Percentiles rank a stretch among this genome's conserved stretches.
Conservation (phyloP, 306 rosid genomes). For the Vigna unguiculata region DNA sequence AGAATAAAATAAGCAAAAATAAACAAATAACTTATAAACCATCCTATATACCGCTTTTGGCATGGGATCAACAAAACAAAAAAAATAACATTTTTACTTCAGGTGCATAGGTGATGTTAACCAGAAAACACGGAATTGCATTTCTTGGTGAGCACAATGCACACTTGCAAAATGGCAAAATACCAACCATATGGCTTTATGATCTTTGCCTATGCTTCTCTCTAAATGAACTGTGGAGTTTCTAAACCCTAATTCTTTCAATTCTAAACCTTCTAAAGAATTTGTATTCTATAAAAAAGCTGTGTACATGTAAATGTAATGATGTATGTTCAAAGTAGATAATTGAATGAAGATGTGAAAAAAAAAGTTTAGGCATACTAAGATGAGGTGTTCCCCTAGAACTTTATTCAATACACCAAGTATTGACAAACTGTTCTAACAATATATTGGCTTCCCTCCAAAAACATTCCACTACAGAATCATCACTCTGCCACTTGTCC, state of each 20-base stretch:
- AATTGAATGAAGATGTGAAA: neutral
- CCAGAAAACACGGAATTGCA: neutral
- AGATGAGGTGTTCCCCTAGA: too few relatives aligned
- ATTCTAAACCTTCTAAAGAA: conserved; percentile 1
- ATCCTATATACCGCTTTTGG: conserved; percentile 4
- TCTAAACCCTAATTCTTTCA: conserved; percentile 24
- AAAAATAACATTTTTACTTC: neutral
- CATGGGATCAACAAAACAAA: neutral
- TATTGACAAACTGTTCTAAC: neutral
- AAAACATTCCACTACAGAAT: neutral
- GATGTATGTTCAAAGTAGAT: neutral
- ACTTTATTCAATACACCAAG: too few relatives aligned
- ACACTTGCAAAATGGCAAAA: conserved; percentile 6
- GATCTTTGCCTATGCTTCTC: neutral
- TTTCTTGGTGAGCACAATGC: conserved; percentile 5
- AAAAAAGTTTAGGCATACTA: neutral
- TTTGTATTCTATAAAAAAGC: neutral
- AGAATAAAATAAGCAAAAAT: conserved; percentile 22
- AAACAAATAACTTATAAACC: neutral
- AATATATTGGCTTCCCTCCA: conserved; percentile 3
- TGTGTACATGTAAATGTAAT: neutral
- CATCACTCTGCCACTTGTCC: conserved; percentile 10
- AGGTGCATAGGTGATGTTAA: conserved; percentile 13
- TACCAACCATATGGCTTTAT: conserved; percentile 5
- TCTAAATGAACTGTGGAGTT: conserved; percentile 2